These are phyloP conservation scores for Mortierella sp. DNA, from an alignment of 371 early-diverging fungal species.

Conservation along the genomic window DNA sequence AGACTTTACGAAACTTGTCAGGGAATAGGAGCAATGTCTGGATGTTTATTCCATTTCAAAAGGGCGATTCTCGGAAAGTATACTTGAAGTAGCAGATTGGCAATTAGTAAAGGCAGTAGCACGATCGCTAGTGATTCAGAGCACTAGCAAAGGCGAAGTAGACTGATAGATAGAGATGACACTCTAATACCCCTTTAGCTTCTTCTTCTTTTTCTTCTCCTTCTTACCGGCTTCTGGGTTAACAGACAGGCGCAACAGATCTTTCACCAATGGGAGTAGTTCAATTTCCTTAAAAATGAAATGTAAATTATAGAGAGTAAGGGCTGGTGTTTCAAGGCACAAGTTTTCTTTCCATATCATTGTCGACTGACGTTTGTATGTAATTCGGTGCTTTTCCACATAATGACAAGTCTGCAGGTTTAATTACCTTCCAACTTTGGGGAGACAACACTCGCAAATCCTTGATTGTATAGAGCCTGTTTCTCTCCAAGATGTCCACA, in stretches of 20 bases:
- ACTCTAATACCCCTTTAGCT: not conserved
- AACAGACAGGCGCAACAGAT: conserved; percentile 59
- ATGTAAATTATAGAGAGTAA: not conserved
- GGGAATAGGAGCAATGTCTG: not conserved
- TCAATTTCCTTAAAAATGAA: conserved; percentile 56
- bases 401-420: not conserved
- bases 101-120: not conserved
- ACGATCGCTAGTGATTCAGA: not conserved
- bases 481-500: conserved; percentile 62
- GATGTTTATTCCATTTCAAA: not conserved
- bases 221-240: conserved; percentile 54
- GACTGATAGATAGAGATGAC: not conserved
- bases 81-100: not conserved
- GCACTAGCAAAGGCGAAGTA: not conserved
- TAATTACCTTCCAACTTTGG: conserved; percentile 71
- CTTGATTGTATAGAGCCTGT: conserved; percentile 69
- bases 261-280: conserved; percentile 65
- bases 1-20: not conserved
- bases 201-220: conserved; percentile 17
- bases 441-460: conserved; percentile 71
- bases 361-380: not conserved
- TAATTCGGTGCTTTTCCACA: not conserved
- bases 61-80: not conserved
- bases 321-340: not conserved
- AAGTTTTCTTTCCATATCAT: not conserved